Base-by-base conservation (phyloP, 345 rosid species). In the Salix purpurea region DNA sequence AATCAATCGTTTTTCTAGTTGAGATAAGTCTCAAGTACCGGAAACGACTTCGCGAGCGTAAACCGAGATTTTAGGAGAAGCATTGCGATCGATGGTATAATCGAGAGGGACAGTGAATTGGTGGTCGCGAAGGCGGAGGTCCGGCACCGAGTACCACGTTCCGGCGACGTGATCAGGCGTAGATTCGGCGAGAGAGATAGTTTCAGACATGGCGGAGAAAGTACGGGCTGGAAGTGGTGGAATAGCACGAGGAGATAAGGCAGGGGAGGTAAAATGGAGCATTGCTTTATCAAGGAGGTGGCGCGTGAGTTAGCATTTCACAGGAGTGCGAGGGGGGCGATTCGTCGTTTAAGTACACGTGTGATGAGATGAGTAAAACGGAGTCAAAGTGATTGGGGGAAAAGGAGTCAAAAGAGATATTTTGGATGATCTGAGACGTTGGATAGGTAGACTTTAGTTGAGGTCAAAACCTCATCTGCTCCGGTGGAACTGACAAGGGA, bases 31-130 rank as follows among this genome's bases (percentile, higher is more conserved):
- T 19, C 26, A 42, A 34, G 48, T 89, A 91, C 98, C 97, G 4
- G 90, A 84, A 14, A 91, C 94, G 79, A 92, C 86, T 86, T 95
- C 97, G 26, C 97, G 91, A 82, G 90, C 97, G 44, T 93, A 93
- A 76, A 91, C 67, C 14, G 94, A 82, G 76, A 95, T 91, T 81
- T 78, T 90, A 30, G 86, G 85, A 69, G 88, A 88, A 74, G 67
- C 70, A 67, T 56, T 73, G 32, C 70, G 78, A 74, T 78, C 58
- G 24, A 73, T 44, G 11, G 91, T 82, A 78, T 94, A 89, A 84
- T 92, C 96, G 34, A 95, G 88, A 76, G 97, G 99, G 15, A 90
- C 92, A 62, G 81, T 54, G 85, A 95, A 91, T 32, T 86, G 90
- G 72, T 93, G 99, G 73, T 95, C 89, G 15, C 97, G 96, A 40